A percentile compares a stretch with the other conserved stretches of the same genome.
These are phyloP conservation scores for Panaeolus papilionaceus DNA, from an alignment of 768 basidiomycete species.

Conservation along the genomic window DNA sequence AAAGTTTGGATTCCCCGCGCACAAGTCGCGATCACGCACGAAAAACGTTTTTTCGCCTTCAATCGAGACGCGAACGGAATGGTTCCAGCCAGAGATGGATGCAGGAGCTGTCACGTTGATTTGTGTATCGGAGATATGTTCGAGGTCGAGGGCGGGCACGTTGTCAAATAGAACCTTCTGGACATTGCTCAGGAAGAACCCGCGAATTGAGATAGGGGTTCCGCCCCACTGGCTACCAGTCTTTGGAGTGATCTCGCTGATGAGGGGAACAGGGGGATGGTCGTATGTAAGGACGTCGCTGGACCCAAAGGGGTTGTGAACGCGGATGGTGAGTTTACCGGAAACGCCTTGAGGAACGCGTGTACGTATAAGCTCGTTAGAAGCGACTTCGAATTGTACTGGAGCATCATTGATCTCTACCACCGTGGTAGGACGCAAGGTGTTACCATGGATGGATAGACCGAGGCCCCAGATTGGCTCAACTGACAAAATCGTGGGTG, in stretches of 20 bases:
- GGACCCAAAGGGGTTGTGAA: not conserved
- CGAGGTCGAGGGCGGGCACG: not conserved
- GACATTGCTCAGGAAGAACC: not conserved
- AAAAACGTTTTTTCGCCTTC: not conserved
- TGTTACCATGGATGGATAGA: not conserved
- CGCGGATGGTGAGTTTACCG: not conserved
- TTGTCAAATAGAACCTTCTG: not conserved
- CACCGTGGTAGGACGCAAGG: not conserved
- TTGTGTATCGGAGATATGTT: not conserved
- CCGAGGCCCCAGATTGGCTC: not conserved
- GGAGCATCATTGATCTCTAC: not conserved
- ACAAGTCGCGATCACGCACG: not conserved
- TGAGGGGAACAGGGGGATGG: not conserved
- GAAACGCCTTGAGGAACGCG: not conserved
- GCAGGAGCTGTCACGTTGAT: not conserved
- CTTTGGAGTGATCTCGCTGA: not conserved
- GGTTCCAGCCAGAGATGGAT: not conserved
- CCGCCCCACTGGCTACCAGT: not conserved
- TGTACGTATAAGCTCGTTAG: not conserved
- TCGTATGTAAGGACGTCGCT: not conserved
- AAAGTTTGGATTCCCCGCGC: not conserved
- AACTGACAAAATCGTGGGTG: not conserved
- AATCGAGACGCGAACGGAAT: not conserved
- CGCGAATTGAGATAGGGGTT: not conserved
- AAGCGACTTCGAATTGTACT: not conserved